Base-by-base conservation (phyloP, 768 basidiomycete genomes). In the Cystoderma amianthinum region DNA sequence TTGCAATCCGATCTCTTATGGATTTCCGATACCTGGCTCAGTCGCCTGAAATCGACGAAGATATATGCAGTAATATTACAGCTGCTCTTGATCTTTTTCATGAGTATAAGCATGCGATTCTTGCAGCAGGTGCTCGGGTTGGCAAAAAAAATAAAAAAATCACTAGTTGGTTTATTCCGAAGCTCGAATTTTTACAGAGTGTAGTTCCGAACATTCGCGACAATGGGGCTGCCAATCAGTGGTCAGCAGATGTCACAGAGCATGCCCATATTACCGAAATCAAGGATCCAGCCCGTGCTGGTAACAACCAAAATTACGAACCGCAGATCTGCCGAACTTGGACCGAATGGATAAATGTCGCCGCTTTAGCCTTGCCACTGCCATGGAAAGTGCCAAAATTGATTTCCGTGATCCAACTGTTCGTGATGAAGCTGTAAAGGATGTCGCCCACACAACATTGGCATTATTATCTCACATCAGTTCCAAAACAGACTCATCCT, bases 81-180 rank as follows among this genome's bases (percentile, higher is more conserved):
- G 38, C 37, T 3, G 48, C 55, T 1, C 45, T 70, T 0, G 1
- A 13, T 0, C 44, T 56, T 11, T 69, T 69, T 36, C 68, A 70
- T 28, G 1, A 45, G 1, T 44, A 62, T 52, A 71, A 71, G 42
- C 32, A 59, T 4, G 46, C 48, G 2, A 63, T 71, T 24, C 45
- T 65, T 11, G 47, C 48, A 1, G 50, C 53, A 2, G 54, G 58
- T 10, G 58, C 58, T 19, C 42, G 54, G 15, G 15, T 32, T n/a
- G 61, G 62, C 15, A 52, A 53, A 30, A 15, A 15, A 9, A 44
- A 53, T 3, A 41, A 17, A 13, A 40, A 53, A 1, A 59, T 65
- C 16, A 24, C 60, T 5, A 46, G 68, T 40, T 72, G 60, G 50
- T 38, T 60, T 13, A 71, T 73, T 32, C 68, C 64, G 1, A 74